Base-by-base conservation (phyloP, 176 grass and related monocot genomes). In the Lolium multiflorum region DNA sequence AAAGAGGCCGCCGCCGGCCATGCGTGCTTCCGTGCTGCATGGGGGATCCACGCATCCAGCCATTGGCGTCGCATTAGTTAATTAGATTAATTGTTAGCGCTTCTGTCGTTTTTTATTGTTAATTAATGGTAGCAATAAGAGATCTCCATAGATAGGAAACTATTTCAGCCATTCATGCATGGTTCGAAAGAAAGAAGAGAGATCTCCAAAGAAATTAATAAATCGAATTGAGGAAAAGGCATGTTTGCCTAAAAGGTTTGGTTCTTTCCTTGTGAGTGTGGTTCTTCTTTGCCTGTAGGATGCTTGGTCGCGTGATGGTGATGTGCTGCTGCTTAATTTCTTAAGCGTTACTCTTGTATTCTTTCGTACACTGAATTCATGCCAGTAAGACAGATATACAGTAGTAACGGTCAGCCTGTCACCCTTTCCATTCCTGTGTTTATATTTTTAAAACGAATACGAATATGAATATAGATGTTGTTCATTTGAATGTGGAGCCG, bases 251-350 rank as follows among this genome's bases (percentile, higher is more conserved):
- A 1, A 58, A 91, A 86, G 39, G 18, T 74, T 79, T 58, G 81
- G 89, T 91, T 87, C 89, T 80, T 90, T 87, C 6, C 80, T 63
- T 83, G 69, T 31, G 41, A 5, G 41, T 43, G 17, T 81, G 76
- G 71, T 81, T 84, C 55, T 84, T 82, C 49, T 41, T 61, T 57
- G 7, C 60, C 46, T 35, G 25, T 2, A 35, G 31, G 25, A 39
- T 90, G 78, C 63, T 63, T 59, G n/a, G 54, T 78, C 73, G 74
- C 80, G 81, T 79, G 66, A 39, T 56, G 44, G 24, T 75, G 46
- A 51, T 76, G 48, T 76, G 73, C 54, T 76, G 24, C 73, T 66
- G 70, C 51, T 81, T 52, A 62, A 62, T 70, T 76, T 76, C 69
- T 71, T 81, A 11, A 84, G 76, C 51, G 12, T 80, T 12, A 46